Evolutionary conservation across 2,329 filamentous ascomycete genomes (phyloP).

Genomic region (Ophiosphaerella korrae): DNA sequence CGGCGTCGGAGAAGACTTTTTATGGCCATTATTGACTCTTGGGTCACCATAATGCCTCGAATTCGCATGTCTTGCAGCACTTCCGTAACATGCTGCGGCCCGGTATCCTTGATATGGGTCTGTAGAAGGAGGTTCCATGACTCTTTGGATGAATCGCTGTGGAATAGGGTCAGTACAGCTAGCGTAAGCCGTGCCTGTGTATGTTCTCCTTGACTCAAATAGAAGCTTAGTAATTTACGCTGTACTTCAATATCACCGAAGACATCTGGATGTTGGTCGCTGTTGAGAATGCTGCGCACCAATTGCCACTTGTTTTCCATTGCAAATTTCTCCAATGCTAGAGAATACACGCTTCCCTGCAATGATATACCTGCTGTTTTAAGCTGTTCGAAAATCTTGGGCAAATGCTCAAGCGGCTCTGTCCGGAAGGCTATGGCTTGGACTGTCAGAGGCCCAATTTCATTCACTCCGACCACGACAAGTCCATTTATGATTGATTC

Average conservation of each 20-base stretch:
- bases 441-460: constrained; percentile 76
- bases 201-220: constrained; percentile 58
- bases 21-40: constrained; percentile 51
- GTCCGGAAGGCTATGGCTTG: constrained; percentile 77
- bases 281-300: constrained; percentile 59
- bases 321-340: constrained; percentile 69
- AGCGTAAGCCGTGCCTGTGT: constrained; percentile 61
- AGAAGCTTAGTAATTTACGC: constrained; percentile 58
- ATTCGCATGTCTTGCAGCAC: constrained; percentile 58
- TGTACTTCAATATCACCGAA: constrained; percentile 63
- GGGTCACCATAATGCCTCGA: constrained; percentile 49
- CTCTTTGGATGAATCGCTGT: constrained; percentile 42
- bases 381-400: constrained; percentile 65
- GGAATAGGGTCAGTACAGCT: constrained; percentile 56
- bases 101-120: constrained; percentile 40
- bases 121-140: constrained; percentile 57
- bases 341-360: constrained; percentile 67
- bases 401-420: constrained; percentile 60
- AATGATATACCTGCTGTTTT: constrained; percentile 66
- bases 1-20: constrained; percentile 48
- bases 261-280: constrained; percentile 69
- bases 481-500: constrained; percentile 74
- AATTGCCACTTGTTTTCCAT: constrained; percentile 59
- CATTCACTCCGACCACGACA: constrained; percentile 70
- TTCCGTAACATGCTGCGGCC: constrained; percentile 33